Conservation (phyloP, 805 yeast species). For the Metschnikowia cerradonensis region DNA sequence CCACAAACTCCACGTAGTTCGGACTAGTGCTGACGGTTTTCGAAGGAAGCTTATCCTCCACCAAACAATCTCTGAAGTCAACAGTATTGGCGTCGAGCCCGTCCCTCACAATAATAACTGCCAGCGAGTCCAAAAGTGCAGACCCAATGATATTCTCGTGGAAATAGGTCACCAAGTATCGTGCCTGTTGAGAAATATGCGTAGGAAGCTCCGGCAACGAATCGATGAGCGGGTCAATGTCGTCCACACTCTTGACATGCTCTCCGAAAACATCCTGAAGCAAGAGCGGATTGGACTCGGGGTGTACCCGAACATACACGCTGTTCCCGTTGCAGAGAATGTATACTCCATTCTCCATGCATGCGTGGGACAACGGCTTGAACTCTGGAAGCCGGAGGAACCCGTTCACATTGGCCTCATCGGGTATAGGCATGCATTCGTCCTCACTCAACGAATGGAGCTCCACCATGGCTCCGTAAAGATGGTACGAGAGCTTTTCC, state of each 20-base stretch:
- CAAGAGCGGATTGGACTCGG: conserved; percentile 60
- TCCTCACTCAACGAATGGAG: conserved; percentile 59
- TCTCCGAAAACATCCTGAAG: conserved; percentile 72
- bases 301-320: conserved; percentile 64
- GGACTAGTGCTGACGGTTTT: conserved; percentile 28
- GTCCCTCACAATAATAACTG: conserved; percentile 60
- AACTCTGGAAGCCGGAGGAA: conserved; percentile 48
- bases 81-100: conserved; percentile 57
- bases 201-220: conserved; percentile 71
- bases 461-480: conserved; percentile 79
- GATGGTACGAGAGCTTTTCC: conserved; percentile 53
- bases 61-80: conserved; percentile 52
- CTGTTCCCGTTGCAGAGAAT: conserved; percentile 65
- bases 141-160: conserved; percentile 31
- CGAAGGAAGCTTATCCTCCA: conserved; percentile 55
- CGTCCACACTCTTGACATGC: conserved; percentile 39
- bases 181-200: conserved; percentile 61
- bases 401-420: conserved; percentile 40
- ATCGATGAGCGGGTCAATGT: conserved; percentile 47
- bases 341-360: conserved; percentile 71
- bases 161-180: conserved; percentile 58
- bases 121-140: conserved; percentile 26
- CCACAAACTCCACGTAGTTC: conserved; percentile 64
- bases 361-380: conserved; percentile 38
- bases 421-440: conserved; percentile 40